A percentile compares a stretch with the other conserved stretches of the same genome.
These are phyloP conservation scores for Phytophthora tubulina DNA, from an alignment of 352 stramenopile species.

Conservation along the genomic window DNA sequence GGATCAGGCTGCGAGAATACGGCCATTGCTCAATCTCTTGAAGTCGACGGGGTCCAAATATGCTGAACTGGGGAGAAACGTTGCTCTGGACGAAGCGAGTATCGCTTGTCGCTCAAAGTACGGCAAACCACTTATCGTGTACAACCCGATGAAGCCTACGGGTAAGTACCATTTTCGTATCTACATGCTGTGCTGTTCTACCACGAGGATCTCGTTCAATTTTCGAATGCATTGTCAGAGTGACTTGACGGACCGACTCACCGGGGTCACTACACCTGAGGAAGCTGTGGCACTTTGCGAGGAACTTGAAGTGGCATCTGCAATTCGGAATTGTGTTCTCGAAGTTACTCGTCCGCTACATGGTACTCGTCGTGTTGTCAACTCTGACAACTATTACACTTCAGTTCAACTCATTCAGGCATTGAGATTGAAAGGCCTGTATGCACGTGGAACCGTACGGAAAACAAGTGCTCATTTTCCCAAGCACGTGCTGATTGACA, in stretches of 20 bases:
- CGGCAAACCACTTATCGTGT: background rate
- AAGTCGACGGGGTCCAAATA: background rate
- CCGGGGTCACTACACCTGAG: too few relatives aligned
- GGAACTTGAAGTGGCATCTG: too few relatives aligned
- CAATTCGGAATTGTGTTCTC: too few relatives aligned
- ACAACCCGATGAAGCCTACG: conserved; percentile 34
- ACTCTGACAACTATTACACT: conserved; percentile 51
- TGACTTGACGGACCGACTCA: too few relatives aligned
- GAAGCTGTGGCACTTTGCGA: too few relatives aligned
- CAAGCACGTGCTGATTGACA: conserved; percentile 25
- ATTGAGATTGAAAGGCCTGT: conserved; percentile 31
- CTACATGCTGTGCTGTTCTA: conserved; percentile 42
- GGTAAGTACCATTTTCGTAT: conserved; percentile 49
- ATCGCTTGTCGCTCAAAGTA: conserved; percentile 16
- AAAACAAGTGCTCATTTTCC: conserved; percentile 32
- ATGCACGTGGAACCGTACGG: conserved; percentile 29
- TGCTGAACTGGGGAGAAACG: background rate
- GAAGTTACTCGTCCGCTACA: too few relatives aligned
- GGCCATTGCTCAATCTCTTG: background rate
- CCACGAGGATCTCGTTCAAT: too few relatives aligned
- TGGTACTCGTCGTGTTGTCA: conserved; percentile 32
- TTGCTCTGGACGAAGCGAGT: conserved; percentile 8
- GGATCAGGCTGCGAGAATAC: conserved; percentile 1
- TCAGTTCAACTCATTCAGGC: conserved; percentile 32
- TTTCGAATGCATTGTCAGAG: too few relatives aligned